Percentiles rank a stretch among this genome's conserved stretches.
Evolutionary conservation across 116 monocot species (phyloP).

Genomic region (Posidonia oceanica): DNA sequence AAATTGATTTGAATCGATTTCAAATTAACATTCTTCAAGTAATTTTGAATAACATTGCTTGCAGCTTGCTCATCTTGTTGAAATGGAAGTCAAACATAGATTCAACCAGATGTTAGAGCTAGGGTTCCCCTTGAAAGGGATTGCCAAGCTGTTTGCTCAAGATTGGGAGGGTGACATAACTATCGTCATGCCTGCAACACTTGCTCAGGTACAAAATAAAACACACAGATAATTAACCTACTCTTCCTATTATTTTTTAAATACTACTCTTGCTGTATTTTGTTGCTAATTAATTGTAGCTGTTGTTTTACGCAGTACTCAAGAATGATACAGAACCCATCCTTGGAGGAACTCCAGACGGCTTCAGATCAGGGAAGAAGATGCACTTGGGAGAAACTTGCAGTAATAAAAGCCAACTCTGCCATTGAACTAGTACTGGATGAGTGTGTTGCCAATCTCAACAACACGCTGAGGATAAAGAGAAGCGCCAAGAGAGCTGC

Average conservation of each 20-base stretch:
- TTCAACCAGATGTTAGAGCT: slow-evolving; percentile 89
- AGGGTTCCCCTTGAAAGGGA: slow-evolving; percentile 66
- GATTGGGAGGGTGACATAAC: slow-evolving; percentile 98
- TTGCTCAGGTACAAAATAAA: slow-evolving; percentile 1
- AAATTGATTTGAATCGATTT: too few species aligned
- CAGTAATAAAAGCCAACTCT: slow-evolving; percentile 85
- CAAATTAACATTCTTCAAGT: too few species aligned
- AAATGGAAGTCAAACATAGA: slow-evolving; percentile 94
- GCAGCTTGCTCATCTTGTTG: slow-evolving; percentile 78
- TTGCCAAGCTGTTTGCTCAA: slow-evolving; percentile 89
- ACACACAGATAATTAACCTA: too few species aligned
- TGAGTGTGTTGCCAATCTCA: slow-evolving; percentile 74
- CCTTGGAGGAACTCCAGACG: slow-evolving; percentile 69
- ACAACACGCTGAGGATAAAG: slow-evolving; percentile 78
- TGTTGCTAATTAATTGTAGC: not conserved
- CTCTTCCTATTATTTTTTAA: not conserved
- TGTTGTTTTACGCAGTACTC: slow-evolving; percentile 36
- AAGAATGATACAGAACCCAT: slow-evolving; percentile 82
- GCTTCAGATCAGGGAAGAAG: slow-evolving; percentile 82
- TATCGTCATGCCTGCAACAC: slow-evolving; percentile 87
- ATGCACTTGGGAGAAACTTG: slow-evolving; percentile 95
- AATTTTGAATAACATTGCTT: too few species aligned
- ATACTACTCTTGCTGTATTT: not conserved
- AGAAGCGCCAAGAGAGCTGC: slow-evolving; percentile 48
- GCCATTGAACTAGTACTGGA: slow-evolving; percentile 85